Evolutionary conservation across 805 yeast species (phyloP).

Genomic region (Brettanomyces nanus): DNA sequence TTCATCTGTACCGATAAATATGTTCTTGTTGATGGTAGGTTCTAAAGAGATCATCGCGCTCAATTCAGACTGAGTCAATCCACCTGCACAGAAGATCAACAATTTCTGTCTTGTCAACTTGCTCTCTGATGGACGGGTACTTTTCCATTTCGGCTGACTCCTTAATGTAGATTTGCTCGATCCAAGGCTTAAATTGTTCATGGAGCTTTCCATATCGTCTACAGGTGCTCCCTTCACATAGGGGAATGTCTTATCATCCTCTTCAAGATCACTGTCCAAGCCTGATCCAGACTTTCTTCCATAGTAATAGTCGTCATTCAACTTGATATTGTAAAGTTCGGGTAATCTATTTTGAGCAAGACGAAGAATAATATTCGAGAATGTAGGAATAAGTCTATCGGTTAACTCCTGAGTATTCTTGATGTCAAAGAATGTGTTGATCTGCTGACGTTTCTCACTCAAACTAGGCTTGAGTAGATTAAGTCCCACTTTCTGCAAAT

Average conservation of each 20-base stretch:
- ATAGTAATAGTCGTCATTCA: slow-evolving; percentile 6
- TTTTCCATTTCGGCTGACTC: slow-evolving; percentile 25
- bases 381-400: slow-evolving; percentile 21
- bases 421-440: slow-evolving; percentile 47
- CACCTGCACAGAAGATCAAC: slow-evolving; percentile 82
- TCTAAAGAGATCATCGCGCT: slow-evolving; percentile 69
- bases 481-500: slow-evolving; percentile 38
- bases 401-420: slow-evolving; percentile 17
- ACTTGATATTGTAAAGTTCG: slow-evolving; percentile 17
- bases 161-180: slow-evolving; percentile 9
- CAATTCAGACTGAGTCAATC: slow-evolving; percentile 75
- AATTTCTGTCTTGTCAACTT: slow-evolving; percentile 50
- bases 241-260: slow-evolving; percentile 45
- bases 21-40: slow-evolving; percentile 53
- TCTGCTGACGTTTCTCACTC: slow-evolving; percentile 36
- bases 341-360: slow-evolving; percentile 21
- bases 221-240: slow-evolving; percentile 29
- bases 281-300: neutral
- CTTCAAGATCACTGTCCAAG: slow-evolving; percentile 20
- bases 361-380: slow-evolving; percentile 19
- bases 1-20: slow-evolving; percentile 76
- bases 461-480: slow-evolving; percentile 30
- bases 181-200: neutral
- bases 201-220: slow-evolving; percentile 13
- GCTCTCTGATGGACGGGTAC: slow-evolving; percentile 12